phyloP scores from a whole-genome alignment of 495 filamentous ascomycete genomes.

The Daldinia concentrica region DNA sequence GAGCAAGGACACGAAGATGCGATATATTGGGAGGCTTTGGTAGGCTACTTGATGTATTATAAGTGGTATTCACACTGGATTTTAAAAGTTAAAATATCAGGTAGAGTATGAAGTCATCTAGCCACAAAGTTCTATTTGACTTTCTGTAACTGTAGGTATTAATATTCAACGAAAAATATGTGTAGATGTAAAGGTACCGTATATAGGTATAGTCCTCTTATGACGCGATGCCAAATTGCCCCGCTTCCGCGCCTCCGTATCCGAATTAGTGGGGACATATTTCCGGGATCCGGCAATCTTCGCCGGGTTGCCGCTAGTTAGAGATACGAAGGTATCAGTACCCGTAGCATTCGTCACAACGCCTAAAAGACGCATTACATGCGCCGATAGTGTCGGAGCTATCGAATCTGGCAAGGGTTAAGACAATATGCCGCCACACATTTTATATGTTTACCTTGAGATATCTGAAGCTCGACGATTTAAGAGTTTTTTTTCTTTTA shows the following conservation, averaged over 20 bases:
- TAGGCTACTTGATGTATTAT: no score
- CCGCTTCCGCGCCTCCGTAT: constrained; percentile 60
- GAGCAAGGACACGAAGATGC: no score
- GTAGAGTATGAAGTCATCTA: no score
- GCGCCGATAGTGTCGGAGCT: neutral
- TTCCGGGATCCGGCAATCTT: constrained; percentile 53
- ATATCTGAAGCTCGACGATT: neutral
- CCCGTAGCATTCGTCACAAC: constrained; percentile 42
- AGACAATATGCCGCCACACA: neutral
- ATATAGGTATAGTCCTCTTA: constrained; percentile 74
- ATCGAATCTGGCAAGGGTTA: neutral
- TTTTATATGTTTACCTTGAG: neutral
- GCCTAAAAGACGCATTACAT: constrained; percentile 42
- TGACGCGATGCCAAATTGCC: constrained; percentile 77
- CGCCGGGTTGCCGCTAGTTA: constrained; percentile 45
- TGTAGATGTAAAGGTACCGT: constrained; percentile 58
- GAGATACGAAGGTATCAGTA: constrained; percentile 39
- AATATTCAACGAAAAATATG: no score
- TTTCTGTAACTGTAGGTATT: no score
- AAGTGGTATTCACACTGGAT: no score
- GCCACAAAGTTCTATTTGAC: no score
- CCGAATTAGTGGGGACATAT: constrained; percentile 62
- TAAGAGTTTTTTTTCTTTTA: neutral
- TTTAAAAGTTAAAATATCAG: no score
- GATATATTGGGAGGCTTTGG: no score